Evolutionary conservation across 768 basidiomycete genomes (phyloP).

Genomic region (Hygrocybe coccinea): DNA sequence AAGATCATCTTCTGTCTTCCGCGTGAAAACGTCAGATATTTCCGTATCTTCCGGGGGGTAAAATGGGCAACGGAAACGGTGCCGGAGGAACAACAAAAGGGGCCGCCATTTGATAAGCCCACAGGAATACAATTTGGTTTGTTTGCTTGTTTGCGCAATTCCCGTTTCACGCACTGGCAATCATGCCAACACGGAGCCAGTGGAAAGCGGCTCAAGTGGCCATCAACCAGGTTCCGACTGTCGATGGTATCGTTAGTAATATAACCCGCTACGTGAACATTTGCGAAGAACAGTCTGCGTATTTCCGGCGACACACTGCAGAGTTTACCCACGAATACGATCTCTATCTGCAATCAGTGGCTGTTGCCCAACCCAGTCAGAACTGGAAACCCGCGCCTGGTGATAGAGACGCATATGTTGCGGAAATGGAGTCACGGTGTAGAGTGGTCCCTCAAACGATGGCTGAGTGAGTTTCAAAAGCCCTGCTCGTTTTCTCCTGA

Average conservation of each 20-base stretch:
- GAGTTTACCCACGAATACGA: conserved; percentile 2
- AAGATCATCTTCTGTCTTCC: no score
- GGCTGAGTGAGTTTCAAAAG: background rate
- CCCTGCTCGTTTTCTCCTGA: background rate
- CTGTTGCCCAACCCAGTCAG: conserved; percentile 1
- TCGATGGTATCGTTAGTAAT: conserved; percentile 2
- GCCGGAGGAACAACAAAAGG: no score
- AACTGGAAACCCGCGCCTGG: background rate
- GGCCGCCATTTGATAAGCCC: no score
- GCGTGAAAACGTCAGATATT: no score
- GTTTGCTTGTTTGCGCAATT: no score
- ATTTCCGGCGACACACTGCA: background rate
- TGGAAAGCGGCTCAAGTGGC: no score
- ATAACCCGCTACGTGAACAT: background rate
- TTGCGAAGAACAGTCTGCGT: conserved; percentile 4
- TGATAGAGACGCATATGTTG: conserved; percentile 2
- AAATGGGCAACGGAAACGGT: no score
- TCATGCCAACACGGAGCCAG: no score
- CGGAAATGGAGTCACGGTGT: conserved; percentile 1
- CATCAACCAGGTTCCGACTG: background rate
- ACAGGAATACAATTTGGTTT: no score
- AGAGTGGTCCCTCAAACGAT: background rate
- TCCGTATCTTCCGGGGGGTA: no score
- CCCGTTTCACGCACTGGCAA: no score
- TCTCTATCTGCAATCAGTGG: background rate